Percentiles rank a stretch among this genome's conserved stretches.
These are phyloP conservation scores for Cyanophora paradoxa DNA, from an alignment of 78 protist genomes.

Conservation along the genomic window DNA sequence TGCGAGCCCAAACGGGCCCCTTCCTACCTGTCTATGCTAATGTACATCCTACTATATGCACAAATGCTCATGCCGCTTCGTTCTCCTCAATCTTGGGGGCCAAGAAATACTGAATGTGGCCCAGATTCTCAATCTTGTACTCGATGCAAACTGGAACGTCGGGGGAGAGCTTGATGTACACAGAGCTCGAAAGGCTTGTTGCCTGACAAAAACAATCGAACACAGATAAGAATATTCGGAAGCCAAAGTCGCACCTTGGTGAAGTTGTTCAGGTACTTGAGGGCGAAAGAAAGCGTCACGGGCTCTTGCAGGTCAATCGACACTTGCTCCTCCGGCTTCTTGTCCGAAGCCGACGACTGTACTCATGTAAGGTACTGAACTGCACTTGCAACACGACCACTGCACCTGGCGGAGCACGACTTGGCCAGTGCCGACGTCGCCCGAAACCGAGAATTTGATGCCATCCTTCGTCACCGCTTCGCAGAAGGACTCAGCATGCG, in stretches of 20 bases:
- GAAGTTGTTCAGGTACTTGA: constrained; percentile 31
- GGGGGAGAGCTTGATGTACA: not conserved
- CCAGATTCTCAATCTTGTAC: constrained; percentile 15
- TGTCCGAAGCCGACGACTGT: not conserved
- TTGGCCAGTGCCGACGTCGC: constrained; percentile 26
- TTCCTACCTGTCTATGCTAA: too few relatives aligned
- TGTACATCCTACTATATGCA: too few relatives aligned
- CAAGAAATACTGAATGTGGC: constrained; percentile 17
- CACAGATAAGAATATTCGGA: not conserved
- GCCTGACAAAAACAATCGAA: not conserved
- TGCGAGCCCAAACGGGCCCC: too few relatives aligned
- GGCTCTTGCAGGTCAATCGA: constrained; percentile 16
- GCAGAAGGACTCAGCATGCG: too few relatives aligned
- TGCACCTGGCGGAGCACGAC: constrained; percentile 5
- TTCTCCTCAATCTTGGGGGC: constrained; percentile 46
- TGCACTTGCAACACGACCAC: too few relatives aligned
- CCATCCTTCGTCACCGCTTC: constrained; percentile 25
- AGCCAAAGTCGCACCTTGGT: constrained; percentile 11
- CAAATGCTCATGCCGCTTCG: too few relatives aligned
- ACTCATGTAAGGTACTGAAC: too few relatives aligned
- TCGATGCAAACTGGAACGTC: constrained; percentile 15
- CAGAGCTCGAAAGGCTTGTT: not conserved
- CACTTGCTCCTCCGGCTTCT: not conserved
- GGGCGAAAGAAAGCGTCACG: constrained; percentile 25
- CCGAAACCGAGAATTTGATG: constrained; percentile 26